Percentiles rank a stretch among this genome's conserved stretches.
phyloP scores from a whole-genome alignment of 2,329 filamentous ascomycete species.

The Plenodomus tracheiphilus region DNA sequence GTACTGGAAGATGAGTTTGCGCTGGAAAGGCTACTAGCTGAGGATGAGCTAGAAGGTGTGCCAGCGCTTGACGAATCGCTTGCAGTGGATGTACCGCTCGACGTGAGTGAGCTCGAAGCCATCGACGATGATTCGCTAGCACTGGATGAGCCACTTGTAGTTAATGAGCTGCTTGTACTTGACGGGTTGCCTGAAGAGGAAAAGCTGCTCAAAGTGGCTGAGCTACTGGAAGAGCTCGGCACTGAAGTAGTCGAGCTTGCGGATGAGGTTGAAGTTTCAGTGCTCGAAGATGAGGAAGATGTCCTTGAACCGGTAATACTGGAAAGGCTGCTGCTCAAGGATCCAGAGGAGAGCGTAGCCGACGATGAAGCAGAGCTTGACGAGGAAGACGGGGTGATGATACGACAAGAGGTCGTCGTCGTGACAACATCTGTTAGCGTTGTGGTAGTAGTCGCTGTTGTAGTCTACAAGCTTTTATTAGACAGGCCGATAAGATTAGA shows the following conservation, averaged over 20 bases:
- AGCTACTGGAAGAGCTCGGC: neutral
- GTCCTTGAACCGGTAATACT: neutral
- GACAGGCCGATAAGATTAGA: no score
- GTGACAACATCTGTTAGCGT: slow-evolving; percentile 13
- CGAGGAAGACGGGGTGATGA: slow-evolving; percentile 1
- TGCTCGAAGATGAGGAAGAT: neutral
- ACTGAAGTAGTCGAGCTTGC: neutral
- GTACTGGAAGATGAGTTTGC: neutral
- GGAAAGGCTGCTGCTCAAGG: slow-evolving; percentile 1
- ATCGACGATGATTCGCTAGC: neutral
- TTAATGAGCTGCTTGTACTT: neutral
- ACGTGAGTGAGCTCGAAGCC: neutral
- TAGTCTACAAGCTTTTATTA: slow-evolving; percentile 15
- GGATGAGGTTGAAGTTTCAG: neutral
- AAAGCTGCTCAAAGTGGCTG: neutral
- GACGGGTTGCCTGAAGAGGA: neutral
- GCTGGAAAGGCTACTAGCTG: neutral
- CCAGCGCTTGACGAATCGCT: neutral
- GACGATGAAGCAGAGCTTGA: neutral
- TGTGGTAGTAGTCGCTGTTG: slow-evolving; percentile 15
- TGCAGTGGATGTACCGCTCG: neutral
- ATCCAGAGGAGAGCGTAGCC: neutral
- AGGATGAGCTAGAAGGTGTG: neutral
- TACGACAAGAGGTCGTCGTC: slow-evolving; percentile 9
- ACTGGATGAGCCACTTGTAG: neutral